phyloP scores from a whole-genome alignment of 345 rosid genomes.

The Corchorus capsularis region DNA sequence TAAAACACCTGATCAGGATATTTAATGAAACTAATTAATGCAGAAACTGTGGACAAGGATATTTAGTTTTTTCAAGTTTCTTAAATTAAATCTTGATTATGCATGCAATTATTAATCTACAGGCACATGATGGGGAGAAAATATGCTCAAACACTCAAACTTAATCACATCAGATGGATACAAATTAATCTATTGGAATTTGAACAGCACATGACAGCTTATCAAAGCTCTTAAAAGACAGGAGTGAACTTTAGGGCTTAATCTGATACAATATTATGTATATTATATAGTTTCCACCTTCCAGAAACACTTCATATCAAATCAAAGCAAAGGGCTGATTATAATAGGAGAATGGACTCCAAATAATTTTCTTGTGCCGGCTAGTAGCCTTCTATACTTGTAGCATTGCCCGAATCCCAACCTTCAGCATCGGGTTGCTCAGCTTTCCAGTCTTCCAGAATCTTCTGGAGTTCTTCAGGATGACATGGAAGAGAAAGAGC shows the following conservation, averaged over 20 bases:
- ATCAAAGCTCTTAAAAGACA: not conserved
- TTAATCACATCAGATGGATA: too few relatives aligned
- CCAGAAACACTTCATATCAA: not conserved
- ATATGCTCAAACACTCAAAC: too few relatives aligned
- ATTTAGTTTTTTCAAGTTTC: too few relatives aligned
- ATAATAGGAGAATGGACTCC: not conserved
- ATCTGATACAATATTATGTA: not conserved
- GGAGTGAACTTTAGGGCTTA: not conserved
- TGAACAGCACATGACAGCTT: not conserved
- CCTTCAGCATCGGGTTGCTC: not conserved
- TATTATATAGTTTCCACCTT: too few relatives aligned
- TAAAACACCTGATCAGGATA: too few relatives aligned
- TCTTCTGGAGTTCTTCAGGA: conserved; percentile 32
- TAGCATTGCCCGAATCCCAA: not conserved
- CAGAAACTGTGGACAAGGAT: too few relatives aligned
- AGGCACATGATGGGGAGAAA: too few relatives aligned
- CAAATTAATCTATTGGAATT: too few relatives aligned
- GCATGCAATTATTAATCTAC: too few relatives aligned
- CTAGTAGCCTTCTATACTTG: not conserved
- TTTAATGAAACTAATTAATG: too few relatives aligned
- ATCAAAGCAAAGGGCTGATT: not conserved
- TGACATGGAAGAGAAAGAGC: conserved; percentile 35
- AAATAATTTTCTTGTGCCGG: too few relatives aligned
- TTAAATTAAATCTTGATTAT: too few relatives aligned
- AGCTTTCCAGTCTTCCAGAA: not conserved